phyloP scores from a whole-genome alignment of 192 early-diverging fungal species.

The Backusella westeae region DNA sequence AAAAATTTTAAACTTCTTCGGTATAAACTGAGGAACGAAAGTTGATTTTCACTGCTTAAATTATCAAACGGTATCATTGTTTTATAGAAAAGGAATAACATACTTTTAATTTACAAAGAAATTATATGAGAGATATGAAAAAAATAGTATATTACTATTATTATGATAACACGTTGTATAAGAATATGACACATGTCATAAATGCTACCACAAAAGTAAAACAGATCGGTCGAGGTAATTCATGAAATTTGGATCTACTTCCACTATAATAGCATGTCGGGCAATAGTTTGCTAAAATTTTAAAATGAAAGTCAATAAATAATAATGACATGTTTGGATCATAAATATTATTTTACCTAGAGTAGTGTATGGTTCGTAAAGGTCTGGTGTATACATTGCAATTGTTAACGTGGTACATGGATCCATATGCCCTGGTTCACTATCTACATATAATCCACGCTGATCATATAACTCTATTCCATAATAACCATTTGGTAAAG shows the following conservation, averaged over 20 bases:
- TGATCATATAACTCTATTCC: slow-evolving; percentile 34
- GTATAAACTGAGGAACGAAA: background rate
- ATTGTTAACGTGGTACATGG: slow-evolving; percentile 24
- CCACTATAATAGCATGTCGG: slow-evolving; percentile 33
- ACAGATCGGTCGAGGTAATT: background rate
- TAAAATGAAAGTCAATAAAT: slow-evolving; percentile 22
- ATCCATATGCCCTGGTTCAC: slow-evolving; percentile 19
- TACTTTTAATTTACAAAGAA: background rate
- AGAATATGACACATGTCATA: background rate
- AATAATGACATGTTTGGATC: background rate
- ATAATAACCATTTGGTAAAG: slow-evolving; percentile 32
- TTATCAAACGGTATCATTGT: background rate
- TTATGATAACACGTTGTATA: background rate
- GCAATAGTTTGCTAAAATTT: slow-evolving; percentile 20
- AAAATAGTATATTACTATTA: background rate
- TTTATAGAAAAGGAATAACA: background rate
- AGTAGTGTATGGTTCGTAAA: slow-evolving; percentile 18
- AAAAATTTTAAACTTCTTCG: background rate
- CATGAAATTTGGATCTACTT: background rate
- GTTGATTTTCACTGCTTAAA: background rate
- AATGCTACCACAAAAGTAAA: background rate
- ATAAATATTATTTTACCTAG: background rate
- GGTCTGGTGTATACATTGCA: slow-evolving; percentile 29
- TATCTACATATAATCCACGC: slow-evolving; percentile 22
- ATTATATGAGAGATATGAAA: background rate